These are phyloP conservation scores for Olyra latifolia DNA, from an alignment of 176 grass and related monocot species.

Conservation along the genomic window DNA sequence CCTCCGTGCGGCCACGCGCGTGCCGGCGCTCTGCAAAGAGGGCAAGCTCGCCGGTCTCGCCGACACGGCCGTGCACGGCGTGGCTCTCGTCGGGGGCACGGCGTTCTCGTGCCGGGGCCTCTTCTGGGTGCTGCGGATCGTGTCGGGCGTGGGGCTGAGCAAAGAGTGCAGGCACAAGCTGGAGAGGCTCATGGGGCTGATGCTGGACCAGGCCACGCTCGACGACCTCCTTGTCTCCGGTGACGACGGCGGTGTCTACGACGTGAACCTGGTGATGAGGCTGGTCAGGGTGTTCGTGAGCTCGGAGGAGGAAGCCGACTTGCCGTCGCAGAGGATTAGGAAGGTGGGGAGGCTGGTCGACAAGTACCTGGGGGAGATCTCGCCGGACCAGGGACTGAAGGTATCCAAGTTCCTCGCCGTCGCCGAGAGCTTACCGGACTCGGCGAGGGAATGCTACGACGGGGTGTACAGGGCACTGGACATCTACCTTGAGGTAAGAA, in stretches of 20 bases:
- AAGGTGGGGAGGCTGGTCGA: constrained; percentile 82
- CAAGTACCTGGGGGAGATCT: constrained; percentile 94
- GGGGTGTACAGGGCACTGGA: constrained; percentile 90
- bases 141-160: constrained; percentile 64
- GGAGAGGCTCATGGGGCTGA: constrained; percentile 73
- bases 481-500: constrained; percentile 82
- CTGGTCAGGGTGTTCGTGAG: constrained; percentile 74
- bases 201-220: constrained; percentile 86
- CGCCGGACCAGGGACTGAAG: constrained; percentile 76
- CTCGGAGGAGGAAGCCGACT: constrained; percentile 45
- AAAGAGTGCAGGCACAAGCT: constrained; percentile 73
- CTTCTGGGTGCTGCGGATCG: constrained; percentile 71
- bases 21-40: constrained; percentile 15
- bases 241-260: constrained; percentile 63
- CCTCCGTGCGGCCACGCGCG: constrained; percentile 52
- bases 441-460: constrained; percentile 86
- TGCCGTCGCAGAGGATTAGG: constrained; percentile 57
- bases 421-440: constrained; percentile 81
- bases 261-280: constrained; percentile 83
- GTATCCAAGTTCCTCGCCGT: constrained; percentile 81
- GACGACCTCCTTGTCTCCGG: constrained; percentile 87
- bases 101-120: constrained; percentile 87
- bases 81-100: constrained; percentile 55
- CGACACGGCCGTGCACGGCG: constrained; percentile 88
- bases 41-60: constrained; percentile 49